Percentiles rank a stretch among this genome's conserved stretches.
phyloP scores from a whole-genome alignment of 2,329 filamentous ascomycete genomes.

The Sarocladium brachiariae region DNA sequence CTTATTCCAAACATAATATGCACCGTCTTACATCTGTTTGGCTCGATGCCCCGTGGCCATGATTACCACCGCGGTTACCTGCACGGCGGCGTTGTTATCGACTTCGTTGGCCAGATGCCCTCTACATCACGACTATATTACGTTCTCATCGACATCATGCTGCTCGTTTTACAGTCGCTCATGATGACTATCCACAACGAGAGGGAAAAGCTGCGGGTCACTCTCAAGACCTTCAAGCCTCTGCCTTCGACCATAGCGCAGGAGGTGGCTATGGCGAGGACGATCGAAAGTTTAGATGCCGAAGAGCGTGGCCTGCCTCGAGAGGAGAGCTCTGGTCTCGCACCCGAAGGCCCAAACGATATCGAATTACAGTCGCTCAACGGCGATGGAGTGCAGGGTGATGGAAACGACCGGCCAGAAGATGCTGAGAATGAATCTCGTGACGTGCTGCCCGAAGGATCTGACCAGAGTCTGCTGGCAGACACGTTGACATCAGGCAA shows the following conservation, averaged over 20 bases:
- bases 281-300: slow-evolving; percentile 45
- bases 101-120: slow-evolving; percentile 61
- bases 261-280: slow-evolving; percentile 21
- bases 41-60: slow-evolving; percentile 47
- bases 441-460: slow-evolving; percentile 20
- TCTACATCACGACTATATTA: slow-evolving; percentile 50
- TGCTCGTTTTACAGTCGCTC: slow-evolving; percentile 52
- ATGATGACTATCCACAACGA: slow-evolving; percentile 59
- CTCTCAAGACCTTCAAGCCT: slow-evolving; percentile 33
- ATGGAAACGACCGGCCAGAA: slow-evolving; percentile 19
- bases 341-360: slow-evolving; percentile 31
- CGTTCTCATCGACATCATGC: slow-evolving; percentile 46
- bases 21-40: slow-evolving; percentile 51
- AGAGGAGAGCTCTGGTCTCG: slow-evolving; percentile 15
- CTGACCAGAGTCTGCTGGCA: slow-evolving; percentile 31
- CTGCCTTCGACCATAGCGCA: slow-evolving; percentile 21
- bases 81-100: slow-evolving; percentile 60
- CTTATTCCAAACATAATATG: slow-evolving; percentile 53
- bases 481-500: slow-evolving; percentile 50
- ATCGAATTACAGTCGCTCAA: slow-evolving; percentile 38
- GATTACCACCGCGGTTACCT: slow-evolving; percentile 59
- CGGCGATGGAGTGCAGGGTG: slow-evolving; percentile 4
- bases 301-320: slow-evolving; percentile 48
- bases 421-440: slow-evolving; percentile 21
- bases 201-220: slow-evolving; percentile 47